A percentile compares a stretch with the other conserved stretches of the same genome.
phyloP scores from a whole-genome alignment of 108 stramenopile species.

The Discostella pseudostelligera region DNA sequence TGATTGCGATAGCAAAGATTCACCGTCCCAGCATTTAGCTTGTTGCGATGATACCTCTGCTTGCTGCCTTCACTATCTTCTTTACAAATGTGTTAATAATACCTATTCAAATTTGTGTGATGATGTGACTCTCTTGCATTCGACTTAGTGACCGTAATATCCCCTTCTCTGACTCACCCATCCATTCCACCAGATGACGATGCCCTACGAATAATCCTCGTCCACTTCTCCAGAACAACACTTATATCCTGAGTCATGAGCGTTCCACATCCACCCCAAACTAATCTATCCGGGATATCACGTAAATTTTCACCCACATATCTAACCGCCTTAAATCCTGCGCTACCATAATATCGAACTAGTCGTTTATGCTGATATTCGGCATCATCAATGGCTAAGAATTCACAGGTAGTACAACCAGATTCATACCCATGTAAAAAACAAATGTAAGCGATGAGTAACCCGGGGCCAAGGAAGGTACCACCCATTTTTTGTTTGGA shows the following conservation, averaged over 20 bases:
- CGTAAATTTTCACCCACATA: conserved; percentile 82
- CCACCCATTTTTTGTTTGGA: conserved; percentile 52
- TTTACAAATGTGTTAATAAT: too few species aligned
- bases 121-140: too few species aligned
- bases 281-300: conserved; percentile 79
- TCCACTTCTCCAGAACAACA: conserved; percentile 55
- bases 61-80: too few species aligned
- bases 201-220: conserved; percentile 27
- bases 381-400: conserved; percentile 85
- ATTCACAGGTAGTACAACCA: conserved; percentile 60
- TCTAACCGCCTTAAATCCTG: conserved; percentile 70
- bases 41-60: too few species aligned
- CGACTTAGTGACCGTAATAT: too few species aligned
- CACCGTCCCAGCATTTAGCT: too few species aligned
- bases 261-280: conserved; percentile 89
- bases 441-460: conserved; percentile 66
- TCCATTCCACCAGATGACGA: conserved; percentile 7
- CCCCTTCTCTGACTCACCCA: not conserved
- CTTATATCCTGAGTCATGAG: conserved; percentile 69
- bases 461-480: conserved; percentile 59
- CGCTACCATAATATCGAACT: conserved; percentile 66
- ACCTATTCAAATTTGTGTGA: too few species aligned
- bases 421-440: conserved; percentile 59
- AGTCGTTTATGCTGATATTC: conserved; percentile 76
- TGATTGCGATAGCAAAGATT: too few species aligned